Evolutionary conservation across 2,329 filamentous ascomycete species (phyloP).

Genomic region (Calonectria hawksworthii): DNA sequence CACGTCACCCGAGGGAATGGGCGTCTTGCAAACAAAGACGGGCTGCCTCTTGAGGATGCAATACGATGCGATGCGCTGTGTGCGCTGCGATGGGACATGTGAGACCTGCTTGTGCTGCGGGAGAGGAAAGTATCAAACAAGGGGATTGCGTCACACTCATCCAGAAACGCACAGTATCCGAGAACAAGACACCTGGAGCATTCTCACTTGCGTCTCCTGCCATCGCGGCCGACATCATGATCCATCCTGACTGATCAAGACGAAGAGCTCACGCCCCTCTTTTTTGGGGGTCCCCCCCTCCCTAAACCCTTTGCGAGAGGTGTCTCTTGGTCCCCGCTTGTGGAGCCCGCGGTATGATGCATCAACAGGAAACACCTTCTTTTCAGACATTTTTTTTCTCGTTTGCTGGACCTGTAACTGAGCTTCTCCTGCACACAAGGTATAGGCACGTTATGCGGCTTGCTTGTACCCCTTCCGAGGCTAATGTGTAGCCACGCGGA

Average conservation of each 20-base stretch:
- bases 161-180: background rate
- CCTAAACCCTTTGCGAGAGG: background rate
- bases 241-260: background rate
- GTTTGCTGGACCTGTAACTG: background rate
- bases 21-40: background rate
- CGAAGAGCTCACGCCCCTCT: conserved; percentile 19
- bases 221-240: conserved; percentile 2
- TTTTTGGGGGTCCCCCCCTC: background rate
- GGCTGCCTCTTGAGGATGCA: background rate
- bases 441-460: background rate
- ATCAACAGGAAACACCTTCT: conserved; percentile 6
- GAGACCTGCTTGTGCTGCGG: background rate
- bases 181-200: conserved; percentile 7
- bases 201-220: conserved; percentile 1
- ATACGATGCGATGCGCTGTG: background rate
- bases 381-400: background rate
- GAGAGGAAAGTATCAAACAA: background rate
- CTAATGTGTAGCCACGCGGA: background rate
- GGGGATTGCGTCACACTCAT: background rate
- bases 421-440: background rate
- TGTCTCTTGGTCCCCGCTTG: background rate
- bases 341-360: conserved; percentile 17
- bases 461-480: background rate
- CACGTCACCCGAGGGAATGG: conserved; percentile 36
- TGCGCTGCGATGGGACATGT: background rate